Percentiles rank a stretch among this genome's conserved stretches.
Conservation (phyloP, 2,329 filamentous ascomycete species). For the Pseudopithomyces maydicus region DNA sequence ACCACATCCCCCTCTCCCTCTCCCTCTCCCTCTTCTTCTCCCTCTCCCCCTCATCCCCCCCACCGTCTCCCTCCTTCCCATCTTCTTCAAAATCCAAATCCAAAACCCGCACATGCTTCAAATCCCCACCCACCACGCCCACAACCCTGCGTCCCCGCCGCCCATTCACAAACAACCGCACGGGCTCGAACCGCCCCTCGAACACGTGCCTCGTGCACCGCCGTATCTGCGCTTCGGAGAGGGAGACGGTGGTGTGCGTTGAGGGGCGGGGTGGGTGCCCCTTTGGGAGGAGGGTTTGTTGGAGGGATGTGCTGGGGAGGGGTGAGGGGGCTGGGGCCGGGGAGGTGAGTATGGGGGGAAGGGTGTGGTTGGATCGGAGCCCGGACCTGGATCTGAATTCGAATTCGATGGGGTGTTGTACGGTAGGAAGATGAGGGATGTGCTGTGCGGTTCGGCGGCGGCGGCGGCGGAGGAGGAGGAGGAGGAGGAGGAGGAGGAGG, state of each 20-base stretch:
- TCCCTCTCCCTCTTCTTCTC: slow-evolving; percentile 16
- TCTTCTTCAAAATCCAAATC: slow-evolving; percentile 54
- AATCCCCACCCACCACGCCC: slow-evolving; percentile 60
- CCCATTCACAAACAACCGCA: slow-evolving; percentile 61
- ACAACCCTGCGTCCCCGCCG: slow-evolving; percentile 58
- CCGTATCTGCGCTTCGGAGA: slow-evolving; percentile 14
- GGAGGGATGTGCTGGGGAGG: background rate
- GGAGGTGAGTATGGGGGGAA: no score
- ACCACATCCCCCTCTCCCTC: slow-evolving; percentile 21
- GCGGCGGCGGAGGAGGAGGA: no score
- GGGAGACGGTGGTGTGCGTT: slow-evolving; percentile 1
- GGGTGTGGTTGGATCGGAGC: no score
- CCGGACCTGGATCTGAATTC: no score
- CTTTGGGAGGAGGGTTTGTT: slow-evolving; percentile 7
- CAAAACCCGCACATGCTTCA: slow-evolving; percentile 60
- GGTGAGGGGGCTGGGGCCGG: no score
- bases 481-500: no score
- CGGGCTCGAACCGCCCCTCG: slow-evolving; percentile 53
- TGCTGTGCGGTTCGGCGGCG: no score
- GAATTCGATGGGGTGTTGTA: slow-evolving; percentile 19
- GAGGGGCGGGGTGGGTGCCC: slow-evolving; percentile 6
- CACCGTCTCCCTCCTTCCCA: slow-evolving; percentile 6
- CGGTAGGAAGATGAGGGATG: slow-evolving; percentile 17
- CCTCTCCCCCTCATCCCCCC: slow-evolving; percentile 3
- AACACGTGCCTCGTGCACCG: slow-evolving; percentile 54